Evolutionary conservation across 345 rosid genomes (phyloP), one percentile per base, ranked within the genome.

Genomic region (Brassica carinata): DNA sequence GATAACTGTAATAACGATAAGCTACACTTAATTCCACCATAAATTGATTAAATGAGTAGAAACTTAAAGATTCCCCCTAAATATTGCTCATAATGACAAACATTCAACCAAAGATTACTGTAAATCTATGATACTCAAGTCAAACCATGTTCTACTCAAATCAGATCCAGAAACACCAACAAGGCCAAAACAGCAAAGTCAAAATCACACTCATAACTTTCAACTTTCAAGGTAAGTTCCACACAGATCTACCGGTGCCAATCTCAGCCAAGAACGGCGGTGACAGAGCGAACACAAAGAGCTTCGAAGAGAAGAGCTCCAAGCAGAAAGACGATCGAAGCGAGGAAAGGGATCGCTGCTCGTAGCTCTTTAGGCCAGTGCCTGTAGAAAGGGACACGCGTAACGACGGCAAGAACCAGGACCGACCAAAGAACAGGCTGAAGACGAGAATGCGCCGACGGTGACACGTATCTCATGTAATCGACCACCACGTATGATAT

Each of bases 191-290:
- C 26, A 23, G 26, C 26, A 23, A 23, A 23, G 26, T 23, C 26
- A 23, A 23, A 23, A 23, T 23, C 26, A 2, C 17, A 43, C 33
- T 19, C 18, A 26, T 4, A 51, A 64, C 2, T 65, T 31, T 10
- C 48, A 64, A 15, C 7, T 5, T 15, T 45, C 5, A 2, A 64
- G 61, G 13, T 17, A 17, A 55, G 57, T n/a, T 26, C 11, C 6
- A 45, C 48, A 15, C 65, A 61, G 83, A 80, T 80, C 79, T 86
- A 94, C 97, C 90, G 79, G 85, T 96, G 96, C 97, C 99, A 92
- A 79, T 91, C 96, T 33, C 89, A 88, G 83, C 98, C 98, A 58
- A 93, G 98, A 65, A 93, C 94, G 38, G 93, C 94, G 8, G 99
- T 90, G 77, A 87, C 90, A 72, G 85, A 93, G 82, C 99, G 94